Base-by-base conservation (phyloP, 768 basidiomycete species). In the Lentinus brumalis region DNA sequence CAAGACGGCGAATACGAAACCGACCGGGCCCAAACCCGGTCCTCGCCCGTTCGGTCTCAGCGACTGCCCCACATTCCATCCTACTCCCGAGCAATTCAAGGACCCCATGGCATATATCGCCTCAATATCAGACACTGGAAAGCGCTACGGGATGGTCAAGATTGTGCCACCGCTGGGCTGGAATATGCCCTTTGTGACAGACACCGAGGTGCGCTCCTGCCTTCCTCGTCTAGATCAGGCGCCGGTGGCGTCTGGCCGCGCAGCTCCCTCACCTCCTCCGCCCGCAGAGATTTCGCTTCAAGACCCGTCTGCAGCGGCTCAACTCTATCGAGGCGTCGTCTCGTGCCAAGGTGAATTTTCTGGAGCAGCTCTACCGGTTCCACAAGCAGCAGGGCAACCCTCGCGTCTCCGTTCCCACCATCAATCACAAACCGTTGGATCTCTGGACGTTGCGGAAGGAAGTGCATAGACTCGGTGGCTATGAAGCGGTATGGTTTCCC, bases 311-410 rank as follows among this genome's bases (percentile, higher is more conserved):
- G 45, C 95, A 97, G 75, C 87, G 92, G 63, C 81, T 99, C 69
- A 98, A 98, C 74, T 95, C 93, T 64, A 94, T 99, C 66, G 96
- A 98, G 77, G 97, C 97, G 15, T 92, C 96, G 39, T 96, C 95
- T 61, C 82, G 97, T 67, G 96, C 97, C 53, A 97, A 96, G 76
- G 78, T 98, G 74, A 98, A 97, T 79, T 98, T 97, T 76, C 77
- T 98, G 66, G 96, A 98, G 74, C 94, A 97, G 75, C 83, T 99
- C 51, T 96, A 96, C 76, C 90, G 93, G 67, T 99, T 91, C 74
- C 97, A 98, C 77, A 89, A 92, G 68, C 96, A 98, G 74, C 94
- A 96, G 77, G 94, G 94, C 50, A 94, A 94, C 73, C 81, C 87
- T 61, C 87, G 91, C 65, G 88, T 98, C 29, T 87, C 87, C n/a